Percentiles rank a stretch among this genome's conserved stretches.
Conservation (phyloP, 1,284 basidiomycete genomes). For the Exobasidium rhododendri region DNA sequence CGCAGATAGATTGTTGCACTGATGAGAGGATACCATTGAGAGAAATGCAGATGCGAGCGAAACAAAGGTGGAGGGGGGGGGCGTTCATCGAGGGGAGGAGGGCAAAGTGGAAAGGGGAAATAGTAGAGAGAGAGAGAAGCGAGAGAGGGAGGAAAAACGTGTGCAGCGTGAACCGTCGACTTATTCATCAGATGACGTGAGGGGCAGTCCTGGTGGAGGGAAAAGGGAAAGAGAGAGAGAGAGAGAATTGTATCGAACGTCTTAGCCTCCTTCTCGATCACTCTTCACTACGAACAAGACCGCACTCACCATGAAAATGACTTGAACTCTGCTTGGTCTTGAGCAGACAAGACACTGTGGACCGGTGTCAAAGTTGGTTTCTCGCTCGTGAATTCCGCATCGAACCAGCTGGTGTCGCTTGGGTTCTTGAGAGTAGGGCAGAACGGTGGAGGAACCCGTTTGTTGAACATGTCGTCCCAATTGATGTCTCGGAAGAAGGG, state of each 20-base stretch:
- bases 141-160: neutral
- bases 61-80: no score
- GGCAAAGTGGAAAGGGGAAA: neutral
- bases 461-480: conserved; percentile 92
- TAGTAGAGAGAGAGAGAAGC: neutral
- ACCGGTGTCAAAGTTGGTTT: conserved; percentile 97
- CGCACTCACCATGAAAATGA: conserved; percentile 41
- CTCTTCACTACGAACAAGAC: no score
- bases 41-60: no score
- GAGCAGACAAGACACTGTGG: conserved; percentile 84
- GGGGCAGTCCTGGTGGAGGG: conserved; percentile 6
- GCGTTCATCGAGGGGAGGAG: neutral
- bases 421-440: conserved; percentile 77
- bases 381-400: conserved; percentile 93
- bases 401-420: conserved; percentile 71
- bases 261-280: no score
- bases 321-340: conserved; percentile 69
- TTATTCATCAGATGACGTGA: conserved; percentile 2
- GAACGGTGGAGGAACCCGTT: conserved; percentile 94
- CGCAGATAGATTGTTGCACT: no score
- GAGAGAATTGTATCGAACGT: no score
- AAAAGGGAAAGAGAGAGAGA: no score
- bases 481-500: conserved; percentile 97
- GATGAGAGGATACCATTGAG: no score
- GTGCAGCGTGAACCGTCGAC: no score